Conservation (phyloP, 169 alveolate species). For the Babesia bigemina region DNA sequence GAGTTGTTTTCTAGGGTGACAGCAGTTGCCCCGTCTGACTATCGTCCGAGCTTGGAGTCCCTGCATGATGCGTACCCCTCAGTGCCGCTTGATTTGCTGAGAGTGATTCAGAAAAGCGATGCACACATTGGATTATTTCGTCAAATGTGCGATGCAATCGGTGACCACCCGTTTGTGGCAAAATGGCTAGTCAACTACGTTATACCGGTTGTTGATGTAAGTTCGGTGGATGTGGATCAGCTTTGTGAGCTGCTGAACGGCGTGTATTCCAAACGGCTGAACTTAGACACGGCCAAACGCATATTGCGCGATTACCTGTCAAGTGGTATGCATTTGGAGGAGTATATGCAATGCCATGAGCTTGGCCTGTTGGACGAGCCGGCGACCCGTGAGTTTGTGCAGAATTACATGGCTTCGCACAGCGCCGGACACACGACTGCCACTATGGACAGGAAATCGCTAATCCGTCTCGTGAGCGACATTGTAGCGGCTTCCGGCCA, state of each 20-base stretch:
- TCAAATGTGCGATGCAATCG: conserved; percentile 15
- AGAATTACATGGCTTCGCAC: conserved; percentile 13
- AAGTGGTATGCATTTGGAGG: conserved; percentile 30
- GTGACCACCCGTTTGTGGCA: conserved; percentile 50
- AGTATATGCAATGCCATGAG: conserved; percentile 26
- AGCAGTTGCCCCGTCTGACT: conserved; percentile 1
- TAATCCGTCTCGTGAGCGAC: conserved; percentile 9
- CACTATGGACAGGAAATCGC: neutral
- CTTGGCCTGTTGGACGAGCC: conserved; percentile 27
- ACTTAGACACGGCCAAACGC: conserved; percentile 27
- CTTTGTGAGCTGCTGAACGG: conserved; percentile 31
- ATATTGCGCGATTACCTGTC: conserved; percentile 24
- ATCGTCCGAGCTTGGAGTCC: conserved; percentile 10
- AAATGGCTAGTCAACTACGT: conserved; percentile 57
- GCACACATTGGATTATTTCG: conserved; percentile 17
- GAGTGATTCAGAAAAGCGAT: conserved; percentile 30
- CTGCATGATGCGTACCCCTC: conserved; percentile 28
- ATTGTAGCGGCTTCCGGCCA: conserved; percentile 26
- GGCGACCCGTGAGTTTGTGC: conserved; percentile 30
- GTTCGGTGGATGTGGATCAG: conserved; percentile 24
- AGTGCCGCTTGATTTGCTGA: conserved; percentile 35
- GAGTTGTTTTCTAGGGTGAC: conserved; percentile 21
- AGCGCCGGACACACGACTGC: neutral
- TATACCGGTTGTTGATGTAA: conserved; percentile 22
- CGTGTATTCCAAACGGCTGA: conserved; percentile 31